These are phyloP conservation scores for Maudiozyma humilis DNA, from an alignment of 1,139 yeast species.

Conservation along the genomic window DNA sequence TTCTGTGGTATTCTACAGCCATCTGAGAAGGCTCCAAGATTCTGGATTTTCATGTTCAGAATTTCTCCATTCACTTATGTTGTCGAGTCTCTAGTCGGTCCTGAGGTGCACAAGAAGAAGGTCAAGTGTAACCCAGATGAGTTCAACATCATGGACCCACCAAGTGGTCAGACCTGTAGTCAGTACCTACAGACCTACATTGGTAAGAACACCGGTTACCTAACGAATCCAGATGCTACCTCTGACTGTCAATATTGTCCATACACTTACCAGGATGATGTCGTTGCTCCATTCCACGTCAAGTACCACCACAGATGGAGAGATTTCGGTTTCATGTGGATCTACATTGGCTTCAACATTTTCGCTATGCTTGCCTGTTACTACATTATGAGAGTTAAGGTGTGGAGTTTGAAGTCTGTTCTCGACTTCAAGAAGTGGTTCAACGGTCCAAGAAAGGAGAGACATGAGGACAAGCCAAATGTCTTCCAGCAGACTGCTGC, in stretches of 20 bases:
- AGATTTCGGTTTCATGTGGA: conserved; percentile 49
- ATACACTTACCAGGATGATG: conserved; percentile 38
- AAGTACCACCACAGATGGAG: conserved; percentile 46
- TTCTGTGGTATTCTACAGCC: conserved; percentile 57
- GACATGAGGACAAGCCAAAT: conserved; percentile 37
- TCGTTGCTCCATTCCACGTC: conserved; percentile 36
- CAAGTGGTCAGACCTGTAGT: conserved; percentile 41
- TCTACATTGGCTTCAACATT: conserved; percentile 40
- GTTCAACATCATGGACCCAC: conserved; percentile 42
- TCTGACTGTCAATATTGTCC: conserved; percentile 41
- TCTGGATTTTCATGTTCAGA: conserved; percentile 52
- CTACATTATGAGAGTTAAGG: conserved; percentile 33
- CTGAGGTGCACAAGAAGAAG: conserved; percentile 37
- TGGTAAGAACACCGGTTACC: conserved; percentile 37
- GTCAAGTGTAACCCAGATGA: conserved; percentile 43
- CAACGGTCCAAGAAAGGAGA: conserved; percentile 33
- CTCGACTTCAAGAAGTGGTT: conserved; percentile 31
- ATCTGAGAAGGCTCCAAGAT: conserved; percentile 41
- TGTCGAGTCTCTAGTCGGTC: conserved; percentile 39
- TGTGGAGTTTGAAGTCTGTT: conserved; percentile 28
- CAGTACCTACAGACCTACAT: conserved; percentile 37
- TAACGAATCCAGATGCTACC: conserved; percentile 36
- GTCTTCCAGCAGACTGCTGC: conserved; percentile 34
- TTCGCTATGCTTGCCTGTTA: conserved; percentile 37
- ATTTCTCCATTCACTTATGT: conserved; percentile 50